A percentile compares a stretch with the other conserved stretches of the same genome.
phyloP scores from a whole-genome alignment of 352 stramenopile genomes.

The Plasmopara viticola region DNA sequence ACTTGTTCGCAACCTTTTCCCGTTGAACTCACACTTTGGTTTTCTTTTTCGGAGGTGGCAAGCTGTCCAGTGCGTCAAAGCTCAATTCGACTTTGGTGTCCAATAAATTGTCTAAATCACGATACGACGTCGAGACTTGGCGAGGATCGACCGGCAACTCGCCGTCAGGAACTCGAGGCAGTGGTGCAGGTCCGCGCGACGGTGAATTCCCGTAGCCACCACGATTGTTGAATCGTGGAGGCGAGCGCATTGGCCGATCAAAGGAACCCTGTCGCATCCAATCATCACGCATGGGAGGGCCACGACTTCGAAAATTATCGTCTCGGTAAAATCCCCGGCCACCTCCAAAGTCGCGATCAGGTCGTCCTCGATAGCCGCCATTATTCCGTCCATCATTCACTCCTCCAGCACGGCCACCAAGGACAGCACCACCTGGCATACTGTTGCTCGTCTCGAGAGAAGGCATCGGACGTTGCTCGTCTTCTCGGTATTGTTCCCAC shows the following conservation, averaged over 20 bases:
- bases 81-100: slow-evolving; percentile 80
- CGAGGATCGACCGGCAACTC: slow-evolving; percentile 74
- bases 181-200: slow-evolving; percentile 22
- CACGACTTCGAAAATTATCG: slow-evolving; percentile 49
- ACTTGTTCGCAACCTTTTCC: background rate
- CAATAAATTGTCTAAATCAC: slow-evolving; percentile 77
- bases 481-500: slow-evolving; percentile 83
- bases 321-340: slow-evolving; percentile 51
- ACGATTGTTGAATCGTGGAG: slow-evolving; percentile 23
- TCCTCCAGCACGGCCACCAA: slow-evolving; percentile 39
- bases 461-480: slow-evolving; percentile 68
- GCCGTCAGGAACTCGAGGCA: slow-evolving; percentile 41
- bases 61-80: slow-evolving; percentile 72
- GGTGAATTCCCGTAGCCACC: slow-evolving; percentile 25
- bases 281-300: slow-evolving; percentile 43
- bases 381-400: slow-evolving; percentile 29
- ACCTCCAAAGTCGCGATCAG: slow-evolving; percentile 22
- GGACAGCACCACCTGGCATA: slow-evolving; percentile 38
- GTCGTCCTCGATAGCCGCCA: slow-evolving; percentile 23
- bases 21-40: slow-evolving; percentile 47
- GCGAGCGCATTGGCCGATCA: slow-evolving; percentile 32
- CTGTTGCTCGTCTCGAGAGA: slow-evolving; percentile 70
- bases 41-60: slow-evolving; percentile 84
- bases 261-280: slow-evolving; percentile 43
- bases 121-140: slow-evolving; percentile 78